Conservation (phyloP, 768 basidiomycete species). For the Leccinum rimulosum region DNA sequence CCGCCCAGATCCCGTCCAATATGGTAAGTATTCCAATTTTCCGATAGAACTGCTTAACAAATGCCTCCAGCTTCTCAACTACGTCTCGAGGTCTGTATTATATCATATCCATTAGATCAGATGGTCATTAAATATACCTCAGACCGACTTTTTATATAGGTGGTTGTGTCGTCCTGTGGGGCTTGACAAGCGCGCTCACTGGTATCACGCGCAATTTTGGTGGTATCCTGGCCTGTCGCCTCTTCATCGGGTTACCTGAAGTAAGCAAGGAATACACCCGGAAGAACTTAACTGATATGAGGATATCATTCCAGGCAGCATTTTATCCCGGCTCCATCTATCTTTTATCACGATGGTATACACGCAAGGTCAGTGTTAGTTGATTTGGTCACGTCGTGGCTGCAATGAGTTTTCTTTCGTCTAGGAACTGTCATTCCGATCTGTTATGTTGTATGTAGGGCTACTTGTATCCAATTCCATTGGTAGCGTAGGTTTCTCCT, state of each 20-base stretch:
- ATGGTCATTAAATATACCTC: background rate
- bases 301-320: background rate
- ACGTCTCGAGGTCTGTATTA: background rate
- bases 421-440: background rate
- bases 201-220: background rate
- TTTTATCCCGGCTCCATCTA: conserved; percentile 1
- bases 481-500: background rate
- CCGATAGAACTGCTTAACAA: background rate
- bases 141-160: background rate
- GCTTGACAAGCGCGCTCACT: background rate
- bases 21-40: background rate
- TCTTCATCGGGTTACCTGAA: background rate
- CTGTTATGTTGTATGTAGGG: background rate
- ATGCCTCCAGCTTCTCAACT: background rate
- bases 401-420: background rate
- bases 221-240: background rate
- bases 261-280: background rate
- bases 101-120: background rate
- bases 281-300: background rate
- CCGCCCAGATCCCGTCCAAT: background rate
- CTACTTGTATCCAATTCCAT: background rate
- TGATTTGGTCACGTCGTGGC: background rate
- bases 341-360: conserved; percentile 4
- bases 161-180: background rate
- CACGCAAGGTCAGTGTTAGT: background rate